phyloP scores from a whole-genome alignment of 2,329 filamentous ascomycete species.

The Harringtonia lauricola region DNA sequence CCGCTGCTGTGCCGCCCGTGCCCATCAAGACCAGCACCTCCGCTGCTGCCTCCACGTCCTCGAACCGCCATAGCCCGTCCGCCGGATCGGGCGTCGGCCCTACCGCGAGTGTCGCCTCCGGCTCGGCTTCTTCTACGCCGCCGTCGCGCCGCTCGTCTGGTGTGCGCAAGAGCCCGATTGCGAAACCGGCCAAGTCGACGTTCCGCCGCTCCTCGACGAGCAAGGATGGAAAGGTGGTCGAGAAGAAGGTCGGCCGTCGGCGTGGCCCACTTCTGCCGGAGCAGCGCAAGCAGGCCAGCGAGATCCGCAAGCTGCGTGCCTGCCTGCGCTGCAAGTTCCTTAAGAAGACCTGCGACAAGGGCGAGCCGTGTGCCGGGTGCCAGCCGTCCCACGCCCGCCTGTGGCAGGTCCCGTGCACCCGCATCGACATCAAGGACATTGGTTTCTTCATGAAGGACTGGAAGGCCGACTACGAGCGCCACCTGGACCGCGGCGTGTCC shows the following conservation, averaged over 20 bases:
- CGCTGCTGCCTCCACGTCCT: slow-evolving; percentile 10
- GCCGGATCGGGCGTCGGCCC: slow-evolving; percentile 46
- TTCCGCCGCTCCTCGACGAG: slow-evolving; percentile 66
- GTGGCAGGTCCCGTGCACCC: slow-evolving; percentile 96
- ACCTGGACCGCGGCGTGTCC: slow-evolving; percentile 76
- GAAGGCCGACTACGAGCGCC: slow-evolving; percentile 93
- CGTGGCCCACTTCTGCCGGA: slow-evolving; percentile 85
- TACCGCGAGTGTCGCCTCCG: slow-evolving; percentile 1
- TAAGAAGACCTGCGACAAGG: slow-evolving; percentile 98
- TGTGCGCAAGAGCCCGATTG: slow-evolving; percentile 64
- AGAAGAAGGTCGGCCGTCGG: slow-evolving; percentile 89
- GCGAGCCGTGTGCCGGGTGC: slow-evolving; percentile 89
- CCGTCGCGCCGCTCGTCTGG: slow-evolving; percentile 55
- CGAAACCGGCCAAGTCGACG: slow-evolving; percentile 75
- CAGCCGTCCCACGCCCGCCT: slow-evolving; percentile 90
- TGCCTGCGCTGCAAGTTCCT: slow-evolving; percentile 96
- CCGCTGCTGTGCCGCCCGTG: slow-evolving; percentile 56
- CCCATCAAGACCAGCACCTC: slow-evolving; percentile 47
- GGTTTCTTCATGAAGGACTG: slow-evolving; percentile 99
- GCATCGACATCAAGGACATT: slow-evolving; percentile 98
- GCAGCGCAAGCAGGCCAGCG: slow-evolving; percentile 90
- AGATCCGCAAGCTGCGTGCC: slow-evolving; percentile 89
- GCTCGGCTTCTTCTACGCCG: slow-evolving; percentile 37
- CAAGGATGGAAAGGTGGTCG: slow-evolving; percentile 63
- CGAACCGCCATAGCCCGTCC: slow-evolving; percentile 48